Evolutionary conservation across 371 early-diverging fungal species (phyloP).

Genomic region (Coemansia sp.): DNA sequence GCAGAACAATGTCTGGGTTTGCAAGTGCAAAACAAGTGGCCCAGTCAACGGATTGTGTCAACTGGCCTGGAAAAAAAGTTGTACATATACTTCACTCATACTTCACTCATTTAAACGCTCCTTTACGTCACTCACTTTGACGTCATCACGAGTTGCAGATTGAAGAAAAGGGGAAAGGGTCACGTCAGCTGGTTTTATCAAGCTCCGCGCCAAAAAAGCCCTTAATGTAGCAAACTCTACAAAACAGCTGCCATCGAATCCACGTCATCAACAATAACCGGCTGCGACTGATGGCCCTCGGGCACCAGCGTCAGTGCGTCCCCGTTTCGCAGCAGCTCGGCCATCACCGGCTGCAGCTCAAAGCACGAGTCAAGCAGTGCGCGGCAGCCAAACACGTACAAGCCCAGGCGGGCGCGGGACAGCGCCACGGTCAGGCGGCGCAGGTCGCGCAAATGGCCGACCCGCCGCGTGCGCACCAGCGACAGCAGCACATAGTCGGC

Average conservation of each 20-base stretch:
- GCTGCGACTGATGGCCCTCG: conserved; percentile 6
- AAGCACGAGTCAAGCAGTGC: conserved; percentile 73
- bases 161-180: neutral
- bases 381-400: conserved; percentile 84
- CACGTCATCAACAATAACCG: neutral
- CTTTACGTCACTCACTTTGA: conserved; percentile 2
- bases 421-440: conserved; percentile 87
- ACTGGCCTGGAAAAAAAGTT: no score
- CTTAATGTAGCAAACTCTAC: neutral
- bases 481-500: conserved; percentile 93
- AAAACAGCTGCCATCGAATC: neutral
- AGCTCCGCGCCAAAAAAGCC: neutral
- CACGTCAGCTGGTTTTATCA: neutral
- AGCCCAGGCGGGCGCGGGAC: conserved; percentile 89
- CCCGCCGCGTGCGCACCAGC: conserved; percentile 83
- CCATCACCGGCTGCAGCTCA: conserved; percentile 57
- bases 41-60: neutral
- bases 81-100: neutral
- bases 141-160: neutral
- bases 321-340: conserved; percentile 25
- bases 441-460: conserved; percentile 90
- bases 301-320: conserved; percentile 20
- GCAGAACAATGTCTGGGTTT: no score
- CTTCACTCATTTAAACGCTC: neutral
- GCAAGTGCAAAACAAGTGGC: neutral